Percentiles rank a stretch among this genome's conserved stretches.
phyloP scores from a whole-genome alignment of 208 protist genomes.

The Crithidia sp. region DNA sequence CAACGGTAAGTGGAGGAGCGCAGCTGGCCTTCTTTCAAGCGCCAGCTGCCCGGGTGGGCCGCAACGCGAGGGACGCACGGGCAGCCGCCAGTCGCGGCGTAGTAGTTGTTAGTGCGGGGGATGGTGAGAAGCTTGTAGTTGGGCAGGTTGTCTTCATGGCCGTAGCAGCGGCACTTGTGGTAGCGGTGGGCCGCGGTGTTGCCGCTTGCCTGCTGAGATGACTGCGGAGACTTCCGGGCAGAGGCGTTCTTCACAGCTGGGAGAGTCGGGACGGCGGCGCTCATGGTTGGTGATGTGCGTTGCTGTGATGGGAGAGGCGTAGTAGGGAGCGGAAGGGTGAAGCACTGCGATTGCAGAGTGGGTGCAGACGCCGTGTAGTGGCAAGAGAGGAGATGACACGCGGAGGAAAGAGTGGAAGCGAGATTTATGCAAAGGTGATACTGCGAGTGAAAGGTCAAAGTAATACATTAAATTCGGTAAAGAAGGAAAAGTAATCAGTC shows the following conservation, averaged over 20 bases:
- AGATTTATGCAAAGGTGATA: too few species aligned
- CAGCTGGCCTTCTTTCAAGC: conserved; percentile 56
- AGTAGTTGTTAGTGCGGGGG: conserved; percentile 86
- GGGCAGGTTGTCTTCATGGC: conserved; percentile 55
- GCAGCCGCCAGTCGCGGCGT: conserved; percentile 66
- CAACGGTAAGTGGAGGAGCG: conserved; percentile 55
- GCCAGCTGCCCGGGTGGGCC: conserved; percentile 76
- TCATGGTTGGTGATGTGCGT: conserved; percentile 1
- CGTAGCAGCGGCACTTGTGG: conserved; percentile 68
- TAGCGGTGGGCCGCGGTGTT: conserved; percentile 20
- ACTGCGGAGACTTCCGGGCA: conserved; percentile 8
- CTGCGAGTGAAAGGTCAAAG: too few species aligned
- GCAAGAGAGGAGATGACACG: too few species aligned
- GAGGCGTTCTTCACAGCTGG: conserved; percentile 28
- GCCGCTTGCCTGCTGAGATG: conserved; percentile 9
- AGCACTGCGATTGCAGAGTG: neutral
- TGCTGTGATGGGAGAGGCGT: neutral
- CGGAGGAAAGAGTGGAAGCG: too few species aligned
- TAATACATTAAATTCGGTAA: too few species aligned
- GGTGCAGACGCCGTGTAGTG: too few species aligned
- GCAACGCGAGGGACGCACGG: conserved; percentile 73
- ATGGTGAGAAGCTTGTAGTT: conserved; percentile 76
- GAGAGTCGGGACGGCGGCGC: conserved; percentile 9
- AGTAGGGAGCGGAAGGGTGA: neutral
- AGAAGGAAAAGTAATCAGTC: too few species aligned